Base-by-base conservation (phyloP, 2,329 filamentous ascomycete species). In the Cladophialophora yegresii region DNA sequence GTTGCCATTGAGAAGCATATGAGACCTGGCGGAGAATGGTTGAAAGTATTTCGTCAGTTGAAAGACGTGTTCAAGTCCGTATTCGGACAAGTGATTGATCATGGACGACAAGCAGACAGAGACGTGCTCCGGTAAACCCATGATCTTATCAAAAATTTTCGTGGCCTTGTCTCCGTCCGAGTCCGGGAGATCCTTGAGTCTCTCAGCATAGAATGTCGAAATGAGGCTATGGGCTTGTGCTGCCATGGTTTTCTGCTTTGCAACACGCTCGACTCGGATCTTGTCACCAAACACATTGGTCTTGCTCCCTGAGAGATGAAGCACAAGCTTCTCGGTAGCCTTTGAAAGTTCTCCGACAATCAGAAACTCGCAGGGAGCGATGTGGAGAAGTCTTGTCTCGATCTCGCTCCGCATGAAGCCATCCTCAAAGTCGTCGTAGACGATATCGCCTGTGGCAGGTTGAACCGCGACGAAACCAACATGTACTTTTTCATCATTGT, bases 321-420 rank as follows among this genome's bases (percentile, higher is more conserved):
- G 86, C 6, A 99, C 84, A 28, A 99, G 84, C 77, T 98, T 98
- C 47, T 98, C 92, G 0, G 93, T 96, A 0, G 92, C 91, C 72
- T 89, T 92, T 0, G 93, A 95, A 13, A 98, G 84, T 13, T 95
- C 87, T 13, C 95, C 95, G 1, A 99, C 91, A 51, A 99, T 89
- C 33, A 99, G 82, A 67, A 99, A 92, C 76, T 99, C 95, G 77
- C 93, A 96, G 0, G 95, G 95, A 0, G 93, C 92, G 69, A 99
- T 96, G 75, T 99, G 95, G 32, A 99, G 81, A 28, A 99, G 80
- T n/a, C 95, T 83, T 0, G 95, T 99, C 78, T 99, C 95, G 36
- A 99, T 90, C 75, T 99, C 95, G 72, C 89, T 92, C 55, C 95
- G 85, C 93, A 99, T 96, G 78, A 98, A 98, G 1, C 93, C 92